These are phyloP conservation scores for Saccharum hybrid DNA, from an alignment of 202 grass and related monocot genomes.

Conservation along the genomic window DNA sequence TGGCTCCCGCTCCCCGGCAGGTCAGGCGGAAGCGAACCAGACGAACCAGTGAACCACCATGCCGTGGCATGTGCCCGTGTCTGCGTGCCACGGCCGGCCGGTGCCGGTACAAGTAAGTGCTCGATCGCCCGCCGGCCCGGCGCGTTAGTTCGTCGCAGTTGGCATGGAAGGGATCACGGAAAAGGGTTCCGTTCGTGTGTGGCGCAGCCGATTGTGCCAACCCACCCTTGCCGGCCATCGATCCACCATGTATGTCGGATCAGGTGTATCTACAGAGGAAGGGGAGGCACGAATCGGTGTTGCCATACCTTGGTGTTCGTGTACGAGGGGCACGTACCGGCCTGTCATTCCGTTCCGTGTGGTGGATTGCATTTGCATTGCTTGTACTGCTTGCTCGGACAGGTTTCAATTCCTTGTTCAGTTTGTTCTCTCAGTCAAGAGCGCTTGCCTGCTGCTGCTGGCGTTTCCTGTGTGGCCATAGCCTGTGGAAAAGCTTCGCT, in stretches of 20 bases:
- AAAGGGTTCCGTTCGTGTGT: background rate
- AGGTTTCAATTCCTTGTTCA: too few species aligned
- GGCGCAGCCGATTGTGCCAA: background rate
- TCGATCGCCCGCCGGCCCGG: background rate
- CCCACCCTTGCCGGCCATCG: background rate
- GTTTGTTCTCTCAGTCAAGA: too few species aligned
- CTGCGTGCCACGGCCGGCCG: background rate
- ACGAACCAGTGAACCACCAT: slow-evolving; percentile 12
- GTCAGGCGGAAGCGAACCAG: background rate
- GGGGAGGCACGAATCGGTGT: too few species aligned
- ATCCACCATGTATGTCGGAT: too few species aligned
- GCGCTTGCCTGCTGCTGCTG: too few species aligned
- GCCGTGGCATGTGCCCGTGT: slow-evolving; percentile 18
- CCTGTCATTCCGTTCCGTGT: too few species aligned
- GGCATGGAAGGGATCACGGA: background rate
- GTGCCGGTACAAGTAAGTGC: background rate
- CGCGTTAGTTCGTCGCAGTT: background rate
- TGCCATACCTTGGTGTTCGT: too few species aligned
- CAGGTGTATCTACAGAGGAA: background rate
- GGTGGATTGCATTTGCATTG: too few species aligned
- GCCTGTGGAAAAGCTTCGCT: too few species aligned
- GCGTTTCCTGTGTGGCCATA: too few species aligned
- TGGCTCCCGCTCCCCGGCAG: background rate
- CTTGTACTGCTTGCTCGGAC: too few species aligned
- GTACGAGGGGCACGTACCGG: too few species aligned